A percentile compares a stretch with the other conserved stretches of the same genome.
phyloP scores from a whole-genome alignment of 148 eudicot species.

The Cornus suecica region DNA sequence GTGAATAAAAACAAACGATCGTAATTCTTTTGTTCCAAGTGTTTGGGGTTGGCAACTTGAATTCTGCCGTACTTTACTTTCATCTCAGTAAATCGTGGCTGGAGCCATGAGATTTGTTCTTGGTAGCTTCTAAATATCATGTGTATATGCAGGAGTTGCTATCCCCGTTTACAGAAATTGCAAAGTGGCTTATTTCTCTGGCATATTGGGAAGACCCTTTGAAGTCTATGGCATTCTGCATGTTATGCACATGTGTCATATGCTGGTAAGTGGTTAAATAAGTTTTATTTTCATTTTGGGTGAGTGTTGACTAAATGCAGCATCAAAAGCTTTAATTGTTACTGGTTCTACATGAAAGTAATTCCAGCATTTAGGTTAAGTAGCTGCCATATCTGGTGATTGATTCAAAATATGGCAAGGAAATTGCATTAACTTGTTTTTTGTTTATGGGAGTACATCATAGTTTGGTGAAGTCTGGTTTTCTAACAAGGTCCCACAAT shows the following conservation, averaged over 20 bases:
- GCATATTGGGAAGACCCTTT: constrained; percentile 74
- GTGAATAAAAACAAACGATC: neutral
- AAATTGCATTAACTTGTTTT: no score
- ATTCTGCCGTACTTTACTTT: neutral
- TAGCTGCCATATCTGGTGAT: neutral
- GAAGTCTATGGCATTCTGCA: constrained; percentile 68
- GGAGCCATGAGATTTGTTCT: neutral
- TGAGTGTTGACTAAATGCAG: neutral
- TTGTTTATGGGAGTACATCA: no score
- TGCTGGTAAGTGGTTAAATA: constrained; percentile 41
- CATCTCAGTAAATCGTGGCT: constrained; percentile 5
- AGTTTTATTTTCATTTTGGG: neutral
- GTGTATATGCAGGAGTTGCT: constrained; percentile 68
- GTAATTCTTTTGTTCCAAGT: neutral
- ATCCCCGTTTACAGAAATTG: constrained; percentile 51
- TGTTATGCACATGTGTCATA: constrained; percentile 48
- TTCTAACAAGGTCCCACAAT: no score
- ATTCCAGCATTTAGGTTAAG: constrained; percentile 1
- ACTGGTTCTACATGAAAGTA: neutral
- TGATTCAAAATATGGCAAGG: neutral
- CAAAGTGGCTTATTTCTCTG: constrained; percentile 50
- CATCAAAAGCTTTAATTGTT: neutral
- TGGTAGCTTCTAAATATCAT: neutral
- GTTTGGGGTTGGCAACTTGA: constrained; percentile 3
- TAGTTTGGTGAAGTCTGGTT: no score